Evolutionary conservation across 352 stramenopile species (phyloP).

Genomic region (Phytophthora megakarya): DNA sequence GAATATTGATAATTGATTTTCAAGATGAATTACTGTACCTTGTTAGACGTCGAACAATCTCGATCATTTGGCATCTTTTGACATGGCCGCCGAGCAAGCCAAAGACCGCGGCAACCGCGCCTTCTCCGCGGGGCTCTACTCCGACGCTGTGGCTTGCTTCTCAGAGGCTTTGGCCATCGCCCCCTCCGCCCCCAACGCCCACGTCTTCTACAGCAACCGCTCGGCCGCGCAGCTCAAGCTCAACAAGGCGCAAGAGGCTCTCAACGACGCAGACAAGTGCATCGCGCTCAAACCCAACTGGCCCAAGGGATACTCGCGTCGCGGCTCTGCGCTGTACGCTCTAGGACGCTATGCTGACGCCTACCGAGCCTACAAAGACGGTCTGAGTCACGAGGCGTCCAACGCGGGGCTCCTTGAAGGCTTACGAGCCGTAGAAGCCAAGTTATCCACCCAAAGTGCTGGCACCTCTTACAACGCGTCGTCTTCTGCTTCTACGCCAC

Average conservation of each 20-base stretch:
- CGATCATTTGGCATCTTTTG: no score
- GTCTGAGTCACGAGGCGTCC: conserved; percentile 57
- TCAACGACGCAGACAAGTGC: conserved; percentile 84
- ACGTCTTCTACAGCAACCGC: conserved; percentile 87
- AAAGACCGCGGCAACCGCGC: conserved; percentile 87
- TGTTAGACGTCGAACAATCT: conserved; percentile 17
- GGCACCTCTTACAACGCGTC: background rate
- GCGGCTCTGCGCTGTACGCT: conserved; percentile 75
- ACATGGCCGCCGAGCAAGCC: conserved; percentile 87
- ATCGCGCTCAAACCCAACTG: conserved; percentile 75
- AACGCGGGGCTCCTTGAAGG: conserved; percentile 79
- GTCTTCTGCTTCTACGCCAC: conserved; percentile 4
- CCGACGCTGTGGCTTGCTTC: conserved; percentile 74
- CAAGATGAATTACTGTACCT: no score
- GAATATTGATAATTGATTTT: no score
- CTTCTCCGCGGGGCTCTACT: conserved; percentile 73
- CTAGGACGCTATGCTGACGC: conserved; percentile 72
- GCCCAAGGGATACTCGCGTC: conserved; percentile 88
- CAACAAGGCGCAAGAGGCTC: conserved; percentile 59
- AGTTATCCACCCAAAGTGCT: conserved; percentile 39
- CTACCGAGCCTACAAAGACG: conserved; percentile 81
- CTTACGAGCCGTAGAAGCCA: conserved; percentile 60
- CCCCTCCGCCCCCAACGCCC: conserved; percentile 38
- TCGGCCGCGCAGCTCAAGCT: conserved; percentile 86
- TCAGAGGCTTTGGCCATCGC: conserved; percentile 76